Evolutionary conservation across 768 basidiomycete species (phyloP).

Genomic region (Lentinula edodes): DNA sequence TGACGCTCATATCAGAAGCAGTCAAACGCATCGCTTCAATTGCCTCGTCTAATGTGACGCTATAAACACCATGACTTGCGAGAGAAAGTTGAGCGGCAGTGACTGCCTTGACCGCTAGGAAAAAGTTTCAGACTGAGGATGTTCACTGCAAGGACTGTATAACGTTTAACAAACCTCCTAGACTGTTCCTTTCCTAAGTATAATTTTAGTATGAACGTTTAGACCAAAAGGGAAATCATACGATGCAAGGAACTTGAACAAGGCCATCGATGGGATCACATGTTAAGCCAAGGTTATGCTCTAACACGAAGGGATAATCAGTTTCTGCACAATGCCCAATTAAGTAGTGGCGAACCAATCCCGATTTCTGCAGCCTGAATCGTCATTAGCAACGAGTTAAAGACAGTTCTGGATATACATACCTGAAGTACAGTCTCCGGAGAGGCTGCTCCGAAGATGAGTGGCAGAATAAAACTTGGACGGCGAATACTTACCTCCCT

Average conservation of each 20-base stretch:
- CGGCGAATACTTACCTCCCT: not conserved
- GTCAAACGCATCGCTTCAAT: constrained; percentile 94
- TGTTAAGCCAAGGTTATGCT: constrained; percentile 84
- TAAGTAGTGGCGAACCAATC: constrained; percentile 48
- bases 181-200: constrained; percentile 71
- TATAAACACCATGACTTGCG: constrained; percentile 84
- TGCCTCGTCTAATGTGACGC: constrained; percentile 88
- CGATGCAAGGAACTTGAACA: constrained; percentile 95
- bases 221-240: constrained; percentile 27
- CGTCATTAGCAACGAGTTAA: not conserved
- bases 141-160: not conserved
- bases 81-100: constrained; percentile 94
- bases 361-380: constrained; percentile 81
- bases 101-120: constrained; percentile 80
- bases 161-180: constrained; percentile 52
- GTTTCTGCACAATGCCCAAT: not conserved
- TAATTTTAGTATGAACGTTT: not conserved
- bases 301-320: constrained; percentile 26
- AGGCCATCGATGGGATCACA: constrained; percentile 93
- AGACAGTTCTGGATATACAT: constrained; percentile 6
- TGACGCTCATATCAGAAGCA: constrained; percentile 90
- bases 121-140: not conserved
- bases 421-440: constrained; percentile 81
- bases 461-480: not conserved
- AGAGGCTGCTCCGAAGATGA: constrained; percentile 39